phyloP scores from a whole-genome alignment of 306 rosid species.

The Cicer yamashitae region DNA sequence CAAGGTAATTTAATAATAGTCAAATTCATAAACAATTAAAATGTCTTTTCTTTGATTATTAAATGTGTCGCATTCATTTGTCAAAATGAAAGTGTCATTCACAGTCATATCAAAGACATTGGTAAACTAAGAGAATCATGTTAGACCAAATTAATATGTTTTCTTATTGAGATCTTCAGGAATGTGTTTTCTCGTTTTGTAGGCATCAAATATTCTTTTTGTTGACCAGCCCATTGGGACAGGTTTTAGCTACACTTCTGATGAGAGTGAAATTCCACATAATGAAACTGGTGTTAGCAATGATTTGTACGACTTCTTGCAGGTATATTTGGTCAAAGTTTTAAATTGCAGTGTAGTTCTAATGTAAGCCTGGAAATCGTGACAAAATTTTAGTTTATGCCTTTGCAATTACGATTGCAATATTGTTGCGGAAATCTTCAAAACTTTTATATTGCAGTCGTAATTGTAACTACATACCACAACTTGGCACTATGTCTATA shows the following conservation, averaged over 20 bases:
- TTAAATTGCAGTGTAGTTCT: too few species aligned
- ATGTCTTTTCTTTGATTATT: neutral
- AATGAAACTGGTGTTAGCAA: slow-evolving; percentile 76
- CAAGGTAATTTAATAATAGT: slow-evolving; percentile 50
- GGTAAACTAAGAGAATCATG: neutral
- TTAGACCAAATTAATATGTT: slow-evolving; percentile 1
- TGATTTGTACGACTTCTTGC: slow-evolving; percentile 88
- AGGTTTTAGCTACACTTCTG: slow-evolving; percentile 78
- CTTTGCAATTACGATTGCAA: too few species aligned
- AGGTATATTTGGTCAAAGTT: slow-evolving; percentile 47
- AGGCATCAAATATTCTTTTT: slow-evolving; percentile 84
- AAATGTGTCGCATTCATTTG: too few species aligned
- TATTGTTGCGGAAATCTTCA: too few species aligned
- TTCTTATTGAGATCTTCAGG: neutral
- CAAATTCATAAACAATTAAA: neutral
- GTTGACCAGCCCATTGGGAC: slow-evolving; percentile 93
- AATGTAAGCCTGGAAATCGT: too few species aligned
- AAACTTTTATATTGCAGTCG: too few species aligned
- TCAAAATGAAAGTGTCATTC: too few species aligned
- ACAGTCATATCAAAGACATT: neutral
- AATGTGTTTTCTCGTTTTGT: slow-evolving; percentile 35
- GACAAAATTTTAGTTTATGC: too few species aligned
- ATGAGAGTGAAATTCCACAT: slow-evolving; percentile 63
- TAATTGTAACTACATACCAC: too few species aligned
- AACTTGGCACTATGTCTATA: too few species aligned